Conservation (phyloP, 129 eudicot genomes). For the Pulicaria dysenterica region DNA sequence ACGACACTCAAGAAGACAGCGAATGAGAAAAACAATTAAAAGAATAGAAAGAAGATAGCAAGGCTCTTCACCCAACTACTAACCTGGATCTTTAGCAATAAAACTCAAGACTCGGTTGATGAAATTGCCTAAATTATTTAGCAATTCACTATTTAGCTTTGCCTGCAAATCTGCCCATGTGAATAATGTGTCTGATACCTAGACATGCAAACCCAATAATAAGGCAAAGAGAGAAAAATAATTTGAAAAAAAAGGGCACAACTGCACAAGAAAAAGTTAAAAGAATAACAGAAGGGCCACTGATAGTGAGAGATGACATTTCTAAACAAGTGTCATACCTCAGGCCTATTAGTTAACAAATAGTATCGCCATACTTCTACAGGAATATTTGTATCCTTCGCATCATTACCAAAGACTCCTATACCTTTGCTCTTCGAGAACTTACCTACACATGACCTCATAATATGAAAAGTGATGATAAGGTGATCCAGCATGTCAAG, state of each 20-base stretch:
- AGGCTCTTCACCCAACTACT: neutral
- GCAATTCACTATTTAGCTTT: conserved; percentile 70
- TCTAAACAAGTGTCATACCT: conserved; percentile 46
- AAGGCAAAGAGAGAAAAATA: neutral
- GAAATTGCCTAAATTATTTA: conserved; percentile 78
- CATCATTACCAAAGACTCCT: conserved; percentile 92
- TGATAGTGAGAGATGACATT: neutral
- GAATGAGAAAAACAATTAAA: too few species aligned
- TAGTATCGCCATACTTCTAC: conserved; percentile 95
- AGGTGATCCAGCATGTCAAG: neutral
- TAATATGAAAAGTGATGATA: neutral
- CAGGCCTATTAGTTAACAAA: conserved; percentile 74
- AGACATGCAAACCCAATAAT: conserved; percentile 11
- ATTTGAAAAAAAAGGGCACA: too few species aligned
- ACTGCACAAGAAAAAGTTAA: too few species aligned
- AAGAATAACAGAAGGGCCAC: neutral
- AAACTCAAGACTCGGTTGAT: conserved; percentile 85
- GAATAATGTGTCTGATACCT: conserved; percentile 90
- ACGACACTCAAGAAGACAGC: too few species aligned
- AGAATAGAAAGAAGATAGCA: too few species aligned
- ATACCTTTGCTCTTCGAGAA: conserved; percentile 84
- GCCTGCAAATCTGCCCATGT: conserved; percentile 88
- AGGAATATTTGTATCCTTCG: conserved; percentile 73
- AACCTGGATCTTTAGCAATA: conserved; percentile 69
- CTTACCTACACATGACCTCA: conserved; percentile 40